Base-by-base conservation (phyloP, 2,329 filamentous ascomycete species). In the Nigrograna mackinnonii region DNA sequence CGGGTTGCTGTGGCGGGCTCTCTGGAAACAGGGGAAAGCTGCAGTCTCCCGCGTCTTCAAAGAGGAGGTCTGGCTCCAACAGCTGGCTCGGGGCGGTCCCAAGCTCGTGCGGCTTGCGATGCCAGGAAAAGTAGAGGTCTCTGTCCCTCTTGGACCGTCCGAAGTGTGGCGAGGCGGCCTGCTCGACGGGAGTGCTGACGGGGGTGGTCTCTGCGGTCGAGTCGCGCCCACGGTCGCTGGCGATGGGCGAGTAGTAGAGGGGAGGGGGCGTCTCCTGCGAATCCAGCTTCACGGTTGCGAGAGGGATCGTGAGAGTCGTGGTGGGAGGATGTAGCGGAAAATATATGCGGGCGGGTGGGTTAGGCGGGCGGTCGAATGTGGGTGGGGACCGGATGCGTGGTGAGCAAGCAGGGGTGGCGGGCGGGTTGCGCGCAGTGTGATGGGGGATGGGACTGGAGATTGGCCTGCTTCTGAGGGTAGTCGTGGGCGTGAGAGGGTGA, bases 151-250 rank as follows among this genome's bases (percentile, higher is more conserved):
- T 70, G 40, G 60, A 58, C 60, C 70, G 68, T 54, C 55, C 63
- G 51, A 64, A 68, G 50, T 55, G 67, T 54, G 60, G 74, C 59
- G 62, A 71, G n/a, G 51, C 33, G 38, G 57, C 67, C 64, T 72
- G 67, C 48, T 69, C 53, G 37, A 61, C 52, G 21, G 67, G 67
- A 12, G 66, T 68, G 53, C 50, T 73, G 60, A 78, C 66, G 47
- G 77, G 77, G 39, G 75, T 78, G 60, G 69, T 73, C 52, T 78
- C 77, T 61, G 74, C 71, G 44, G 76, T 78, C 40, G 74, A 79
- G 55, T 70, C 68, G 58, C 72, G 73, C 64, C 72, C 71, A 48
- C 58, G 66, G 58, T 75, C 71, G 65, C 72, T 73, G 52, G 64
- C 57, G 46, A 66, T 65, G 44, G 77, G 75, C 57, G 78, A 79